These are phyloP conservation scores for Spongispora temasekensis DNA, from an alignment of 1,284 basidiomycete genomes.

Conservation along the genomic window DNA sequence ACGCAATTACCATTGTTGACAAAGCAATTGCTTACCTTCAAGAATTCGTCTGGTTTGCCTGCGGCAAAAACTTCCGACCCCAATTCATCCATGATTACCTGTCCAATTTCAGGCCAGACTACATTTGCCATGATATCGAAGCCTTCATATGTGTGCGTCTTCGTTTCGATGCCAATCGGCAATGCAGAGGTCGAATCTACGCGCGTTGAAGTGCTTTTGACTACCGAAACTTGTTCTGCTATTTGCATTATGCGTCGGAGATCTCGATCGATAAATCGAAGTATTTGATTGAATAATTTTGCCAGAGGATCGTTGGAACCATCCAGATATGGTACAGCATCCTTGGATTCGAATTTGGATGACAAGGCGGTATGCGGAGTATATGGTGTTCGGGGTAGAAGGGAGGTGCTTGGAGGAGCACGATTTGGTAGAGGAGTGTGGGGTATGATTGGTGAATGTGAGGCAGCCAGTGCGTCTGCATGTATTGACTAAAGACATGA, in stretches of 20 bases:
- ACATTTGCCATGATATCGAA: slow-evolving; percentile 87
- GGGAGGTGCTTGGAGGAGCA: slow-evolving; percentile 33
- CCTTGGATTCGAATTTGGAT: slow-evolving; percentile 44
- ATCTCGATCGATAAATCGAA: slow-evolving; percentile 79
- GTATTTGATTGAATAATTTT: slow-evolving; percentile 76
- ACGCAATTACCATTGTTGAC: background rate
- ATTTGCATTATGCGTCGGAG: slow-evolving; percentile 73
- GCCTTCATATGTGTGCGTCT: slow-evolving; percentile 33
- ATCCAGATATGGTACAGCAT: slow-evolving; percentile 54
- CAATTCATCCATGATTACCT: slow-evolving; percentile 80
- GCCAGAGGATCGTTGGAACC: slow-evolving; percentile 68
- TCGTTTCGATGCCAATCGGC: slow-evolving; percentile 1
- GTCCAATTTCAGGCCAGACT: slow-evolving; percentile 83
- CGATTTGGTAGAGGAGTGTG: slow-evolving; percentile 51
- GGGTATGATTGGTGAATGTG: slow-evolving; percentile 74
- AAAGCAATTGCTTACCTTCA: slow-evolving; percentile 56
- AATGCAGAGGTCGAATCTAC: slow-evolving; percentile 15
- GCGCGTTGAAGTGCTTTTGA: slow-evolving; percentile 43
- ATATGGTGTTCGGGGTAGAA: slow-evolving; percentile 70
- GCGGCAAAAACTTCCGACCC: slow-evolving; percentile 85
- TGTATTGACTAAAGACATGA: slow-evolving; percentile 62
- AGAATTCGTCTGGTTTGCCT: slow-evolving; percentile 88
- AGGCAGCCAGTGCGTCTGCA: slow-evolving; percentile 62
- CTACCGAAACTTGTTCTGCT: slow-evolving; percentile 61
- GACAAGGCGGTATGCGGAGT: slow-evolving; percentile 65